Base-by-base conservation (phyloP, 306 rosid genomes). In the Heteromeles arbutifolia region DNA sequence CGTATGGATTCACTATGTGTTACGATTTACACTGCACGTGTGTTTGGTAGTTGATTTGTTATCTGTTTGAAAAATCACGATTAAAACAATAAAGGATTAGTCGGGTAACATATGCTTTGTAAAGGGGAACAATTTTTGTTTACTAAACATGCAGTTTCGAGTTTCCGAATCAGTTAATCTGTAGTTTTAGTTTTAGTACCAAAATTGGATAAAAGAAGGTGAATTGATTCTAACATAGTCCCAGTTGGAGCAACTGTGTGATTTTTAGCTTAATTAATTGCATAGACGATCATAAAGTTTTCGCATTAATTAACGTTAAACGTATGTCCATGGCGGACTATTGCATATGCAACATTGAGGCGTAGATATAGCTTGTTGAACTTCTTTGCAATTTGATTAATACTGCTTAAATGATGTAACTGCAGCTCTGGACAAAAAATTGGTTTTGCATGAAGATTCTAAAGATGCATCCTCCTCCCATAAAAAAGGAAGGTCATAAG, bases 361-460 rank as follows among this genome's bases (percentile, higher is more conserved):
- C 28, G 14, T 34, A 29, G 22, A 32, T 54, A 32, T 53, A 71
- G 52, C n/a, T 18, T 71, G 22, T 34, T 57, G 76, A 73, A 39
- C 61, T 15, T 28, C 45, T 43, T 13, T 73, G 21, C 69, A 25
- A 59, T 73, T 73, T 61, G 41, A 39, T 26, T 61, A 43, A 61
- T 43, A 18, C 43, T 11, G 4, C 57, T 59, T 26, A 26, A 11
- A 28, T 43, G 22, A 61, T 26, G 50, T 61, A n/a, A 11, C 57
- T 73, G 59, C 59, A 73, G 77, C 48, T 26, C 45, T 43, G 44
- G 32, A 26, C 2, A 26, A 73, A 52, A 10, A 58, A 66, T 52
- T 73, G 68, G 17, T 71, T 74, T 70, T 77, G 50, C 61, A 70
- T 81, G 88, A 78, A 79, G 84, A 84, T 77, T 78, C 79, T 44